Conservation (phyloP, 2,329 filamentous ascomycete species). For the Simplicillium sp. region DNA sequence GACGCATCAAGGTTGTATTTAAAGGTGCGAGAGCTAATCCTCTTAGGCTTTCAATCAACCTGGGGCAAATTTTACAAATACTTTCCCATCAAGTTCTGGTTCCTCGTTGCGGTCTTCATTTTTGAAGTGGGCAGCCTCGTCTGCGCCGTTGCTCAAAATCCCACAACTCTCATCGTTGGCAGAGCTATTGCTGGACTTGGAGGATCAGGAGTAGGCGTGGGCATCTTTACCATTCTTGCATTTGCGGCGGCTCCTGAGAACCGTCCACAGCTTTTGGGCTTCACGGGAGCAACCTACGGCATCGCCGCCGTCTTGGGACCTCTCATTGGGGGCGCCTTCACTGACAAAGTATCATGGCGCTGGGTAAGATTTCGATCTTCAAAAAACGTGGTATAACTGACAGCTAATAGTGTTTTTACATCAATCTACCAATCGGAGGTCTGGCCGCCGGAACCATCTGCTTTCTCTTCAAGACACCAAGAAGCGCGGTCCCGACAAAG, state of each 20-base stretch:
- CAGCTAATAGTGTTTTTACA: conserved; percentile 12
- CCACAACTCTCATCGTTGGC: conserved; percentile 8
- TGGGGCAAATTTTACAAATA: conserved; percentile 34
- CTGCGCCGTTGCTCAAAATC: conserved; percentile 19
- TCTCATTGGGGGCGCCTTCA: conserved; percentile 17
- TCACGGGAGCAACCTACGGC: conserved; percentile 16
- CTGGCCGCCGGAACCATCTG: conserved; percentile 10
- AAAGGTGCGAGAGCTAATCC: neutral
- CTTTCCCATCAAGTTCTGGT: conserved; percentile 35
- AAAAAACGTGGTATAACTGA: too few species aligned
- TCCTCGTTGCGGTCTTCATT: conserved; percentile 29
- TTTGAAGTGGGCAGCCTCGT: conserved; percentile 42
- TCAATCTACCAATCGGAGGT: conserved; percentile 17
- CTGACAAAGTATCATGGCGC: conserved; percentile 14
- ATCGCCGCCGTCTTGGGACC: conserved; percentile 17
- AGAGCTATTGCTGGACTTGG: conserved; percentile 37
- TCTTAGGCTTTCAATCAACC: conserved; percentile 26
- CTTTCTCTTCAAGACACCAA: conserved; percentile 22
- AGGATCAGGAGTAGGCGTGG: conserved; percentile 29
- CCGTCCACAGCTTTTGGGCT: conserved; percentile 14
- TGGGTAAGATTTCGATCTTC: conserved; percentile 11
- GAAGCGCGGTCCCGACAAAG: conserved; percentile 17
- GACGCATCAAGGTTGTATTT: neutral
- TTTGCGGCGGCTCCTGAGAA: conserved; percentile 16
- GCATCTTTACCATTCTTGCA: conserved; percentile 33